These are phyloP conservation scores for Candida berthetii DNA, from an alignment of 805 yeast genomes.

Conservation along the genomic window DNA sequence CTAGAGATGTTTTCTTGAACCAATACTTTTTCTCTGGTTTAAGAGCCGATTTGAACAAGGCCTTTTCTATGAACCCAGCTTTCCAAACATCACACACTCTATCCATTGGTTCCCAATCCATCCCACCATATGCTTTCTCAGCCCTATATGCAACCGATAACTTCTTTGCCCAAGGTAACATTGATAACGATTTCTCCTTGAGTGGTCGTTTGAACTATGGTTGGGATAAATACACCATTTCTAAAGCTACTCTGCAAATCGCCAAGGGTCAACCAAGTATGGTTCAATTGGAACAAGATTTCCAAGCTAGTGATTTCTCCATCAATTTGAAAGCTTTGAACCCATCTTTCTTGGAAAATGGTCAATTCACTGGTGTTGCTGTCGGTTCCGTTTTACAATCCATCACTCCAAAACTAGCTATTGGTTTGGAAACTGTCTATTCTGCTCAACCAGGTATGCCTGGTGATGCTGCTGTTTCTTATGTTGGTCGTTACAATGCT, in stretches of 20 bases:
- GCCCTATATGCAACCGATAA: conserved; percentile 86
- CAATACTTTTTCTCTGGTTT: conserved; percentile 92
- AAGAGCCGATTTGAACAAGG: conserved; percentile 93
- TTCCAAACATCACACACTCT: conserved; percentile 96
- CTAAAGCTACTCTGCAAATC: conserved; percentile 84
- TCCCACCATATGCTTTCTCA: conserved; percentile 88
- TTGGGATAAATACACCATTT: conserved; percentile 72
- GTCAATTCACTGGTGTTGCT: conserved; percentile 83
- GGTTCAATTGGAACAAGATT: conserved; percentile 95
- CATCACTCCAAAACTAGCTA: conserved; percentile 71
- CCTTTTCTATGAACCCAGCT: conserved; percentile 84
- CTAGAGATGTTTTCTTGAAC: conserved; percentile 85
- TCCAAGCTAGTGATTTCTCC: conserved; percentile 83
- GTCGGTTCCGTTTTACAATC: conserved; percentile 90
- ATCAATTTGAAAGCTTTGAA: conserved; percentile 86
- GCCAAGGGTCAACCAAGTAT: conserved; percentile 87
- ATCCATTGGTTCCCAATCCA: conserved; percentile 75
- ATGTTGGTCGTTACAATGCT: conserved; percentile 83
- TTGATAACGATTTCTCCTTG: conserved; percentile 81
- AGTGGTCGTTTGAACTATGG: conserved; percentile 89
- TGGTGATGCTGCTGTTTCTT: conserved; percentile 87
- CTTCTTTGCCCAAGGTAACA: conserved; percentile 82
- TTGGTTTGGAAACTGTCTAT: conserved; percentile 92
- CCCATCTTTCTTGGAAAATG: conserved; percentile 66
- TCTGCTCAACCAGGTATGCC: conserved; percentile 70